Percentiles rank a stretch among this genome's conserved stretches.
Evolutionary conservation across 805 yeast genomes (phyloP).

Genomic region (Starmerella floris): DNA sequence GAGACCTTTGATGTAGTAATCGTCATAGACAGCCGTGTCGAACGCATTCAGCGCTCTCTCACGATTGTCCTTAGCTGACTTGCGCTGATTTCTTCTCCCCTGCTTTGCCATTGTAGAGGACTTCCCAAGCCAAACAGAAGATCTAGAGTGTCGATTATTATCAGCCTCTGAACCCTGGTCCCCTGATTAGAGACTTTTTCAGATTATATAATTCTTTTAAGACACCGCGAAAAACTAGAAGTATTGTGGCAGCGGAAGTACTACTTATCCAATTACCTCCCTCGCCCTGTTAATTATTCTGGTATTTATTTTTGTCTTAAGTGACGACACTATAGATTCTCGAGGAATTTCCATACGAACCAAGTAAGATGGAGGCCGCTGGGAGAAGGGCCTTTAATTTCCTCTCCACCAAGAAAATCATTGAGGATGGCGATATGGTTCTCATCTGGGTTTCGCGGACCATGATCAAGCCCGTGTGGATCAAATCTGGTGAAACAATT

Average conservation of each 20-base stretch:
- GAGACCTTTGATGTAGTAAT: conserved; percentile 21
- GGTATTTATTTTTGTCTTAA: too few species aligned
- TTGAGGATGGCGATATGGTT: conserved; percentile 77
- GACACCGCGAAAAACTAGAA: too few species aligned
- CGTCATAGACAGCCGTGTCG: conserved; percentile 36
- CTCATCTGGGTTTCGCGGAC: conserved; percentile 75
- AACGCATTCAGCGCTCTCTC: conserved; percentile 39
- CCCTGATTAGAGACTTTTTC: too few species aligned
- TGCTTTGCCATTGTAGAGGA: conserved; percentile 1
- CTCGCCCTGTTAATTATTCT: too few species aligned
- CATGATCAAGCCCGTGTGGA: conserved; percentile 58
- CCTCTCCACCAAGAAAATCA: conserved; percentile 35
- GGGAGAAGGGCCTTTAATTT: conserved; percentile 1
- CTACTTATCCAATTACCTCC: too few species aligned
- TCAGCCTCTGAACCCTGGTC: too few species aligned
- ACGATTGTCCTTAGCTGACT: conserved; percentile 8
- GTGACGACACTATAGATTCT: too few species aligned
- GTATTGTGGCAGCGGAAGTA: background rate
- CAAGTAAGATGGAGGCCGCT: background rate
- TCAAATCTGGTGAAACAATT: conserved; percentile 45
- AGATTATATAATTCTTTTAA: conserved; percentile 16
- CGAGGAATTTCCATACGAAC: too few species aligned
- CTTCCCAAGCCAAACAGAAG: background rate
- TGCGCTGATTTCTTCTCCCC: conserved; percentile 1
- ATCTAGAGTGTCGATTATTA: too few species aligned